Evolutionary conservation across 2,329 filamentous ascomycete genomes (phyloP).

Genomic region (Pestalotiopsis sp.): DNA sequence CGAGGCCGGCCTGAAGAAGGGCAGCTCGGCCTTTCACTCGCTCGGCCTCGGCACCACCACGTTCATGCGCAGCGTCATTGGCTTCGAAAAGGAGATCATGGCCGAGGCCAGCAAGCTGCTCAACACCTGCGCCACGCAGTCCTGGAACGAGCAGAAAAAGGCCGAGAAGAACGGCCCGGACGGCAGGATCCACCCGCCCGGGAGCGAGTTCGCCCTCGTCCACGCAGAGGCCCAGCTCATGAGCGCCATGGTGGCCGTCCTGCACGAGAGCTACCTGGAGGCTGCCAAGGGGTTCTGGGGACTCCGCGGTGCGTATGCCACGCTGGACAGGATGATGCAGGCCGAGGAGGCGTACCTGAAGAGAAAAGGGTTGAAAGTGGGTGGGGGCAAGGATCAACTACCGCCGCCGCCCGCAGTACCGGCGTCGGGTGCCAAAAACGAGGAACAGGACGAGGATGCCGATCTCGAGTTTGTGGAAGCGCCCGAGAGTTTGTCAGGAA

Average conservation of each 20-base stretch:
- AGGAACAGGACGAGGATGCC: slow-evolving; percentile 38
- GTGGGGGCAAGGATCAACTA: slow-evolving; percentile 21
- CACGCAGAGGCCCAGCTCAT: slow-evolving; percentile 87
- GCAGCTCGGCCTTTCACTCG: slow-evolving; percentile 84
- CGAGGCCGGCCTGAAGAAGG: slow-evolving; percentile 70
- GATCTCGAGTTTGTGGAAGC: slow-evolving; percentile 61
- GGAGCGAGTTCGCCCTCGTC: slow-evolving; percentile 84
- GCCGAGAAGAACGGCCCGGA: slow-evolving; percentile 65
- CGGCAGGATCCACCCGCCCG: slow-evolving; percentile 70
- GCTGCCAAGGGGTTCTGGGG: slow-evolving; percentile 92
- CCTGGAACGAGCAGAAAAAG: slow-evolving; percentile 75
- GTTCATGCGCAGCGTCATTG: slow-evolving; percentile 85
- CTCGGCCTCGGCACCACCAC: slow-evolving; percentile 79
- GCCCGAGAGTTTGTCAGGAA: slow-evolving; percentile 47
- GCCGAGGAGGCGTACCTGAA: slow-evolving; percentile 65
- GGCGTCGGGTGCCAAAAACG: slow-evolving; percentile 32
- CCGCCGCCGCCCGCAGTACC: slow-evolving; percentile 22
- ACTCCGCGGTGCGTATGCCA: slow-evolving; percentile 83
- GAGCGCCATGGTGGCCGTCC: slow-evolving; percentile 82
- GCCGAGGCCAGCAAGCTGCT: slow-evolving; percentile 76
- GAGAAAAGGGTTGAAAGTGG: slow-evolving; percentile 31
- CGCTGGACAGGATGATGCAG: slow-evolving; percentile 77
- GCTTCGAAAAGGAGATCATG: slow-evolving; percentile 92
- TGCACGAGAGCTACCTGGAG: slow-evolving; percentile 93
- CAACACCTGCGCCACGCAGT: slow-evolving; percentile 73